Conservation (phyloP, 306 rosid species). For the Quercus bicolor region DNA sequence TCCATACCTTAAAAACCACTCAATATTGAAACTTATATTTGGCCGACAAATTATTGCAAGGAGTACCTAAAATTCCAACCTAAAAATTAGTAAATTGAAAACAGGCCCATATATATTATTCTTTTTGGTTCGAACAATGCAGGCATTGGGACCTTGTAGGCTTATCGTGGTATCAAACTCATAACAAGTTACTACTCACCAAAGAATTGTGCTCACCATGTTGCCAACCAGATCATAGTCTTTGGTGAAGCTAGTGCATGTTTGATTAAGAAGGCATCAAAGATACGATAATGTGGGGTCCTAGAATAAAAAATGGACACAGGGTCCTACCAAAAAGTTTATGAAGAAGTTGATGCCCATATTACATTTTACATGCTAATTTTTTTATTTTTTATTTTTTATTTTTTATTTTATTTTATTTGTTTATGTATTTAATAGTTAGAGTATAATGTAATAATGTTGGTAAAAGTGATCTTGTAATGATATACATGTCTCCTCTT, state of each 20-base stretch:
- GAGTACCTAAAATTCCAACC: conserved; percentile 31
- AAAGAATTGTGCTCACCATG: conserved; percentile 41
- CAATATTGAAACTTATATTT: conserved; percentile 15
- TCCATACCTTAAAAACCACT: conserved; percentile 23
- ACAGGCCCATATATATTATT: conserved; percentile 7
- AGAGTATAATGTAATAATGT: conserved; percentile 28
- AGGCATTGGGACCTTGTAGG: conserved; percentile 48
- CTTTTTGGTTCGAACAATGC: conserved; percentile 32
- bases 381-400: background rate
- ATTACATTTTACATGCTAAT: background rate
- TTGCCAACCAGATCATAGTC: conserved; percentile 55
- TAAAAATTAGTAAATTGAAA: conserved; percentile 18
- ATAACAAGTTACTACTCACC: conserved; percentile 29
- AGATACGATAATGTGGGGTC: conserved; percentile 45
- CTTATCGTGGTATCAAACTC: conserved; percentile 49
- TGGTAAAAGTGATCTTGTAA: conserved; percentile 41
- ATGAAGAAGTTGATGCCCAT: conserved; percentile 13
- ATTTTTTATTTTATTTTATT: background rate
- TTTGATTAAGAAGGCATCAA: conserved; percentile 30
- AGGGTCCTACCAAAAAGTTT: conserved; percentile 17
- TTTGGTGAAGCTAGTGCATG: conserved; percentile 22
- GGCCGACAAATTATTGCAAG: conserved; percentile 23
- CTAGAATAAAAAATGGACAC: background rate
- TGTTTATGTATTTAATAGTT: conserved; percentile 19
- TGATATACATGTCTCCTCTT: conserved; percentile 37